phyloP scores from a whole-genome alignment of 2,329 filamentous ascomycete species.

The Didymella pomorum region DNA sequence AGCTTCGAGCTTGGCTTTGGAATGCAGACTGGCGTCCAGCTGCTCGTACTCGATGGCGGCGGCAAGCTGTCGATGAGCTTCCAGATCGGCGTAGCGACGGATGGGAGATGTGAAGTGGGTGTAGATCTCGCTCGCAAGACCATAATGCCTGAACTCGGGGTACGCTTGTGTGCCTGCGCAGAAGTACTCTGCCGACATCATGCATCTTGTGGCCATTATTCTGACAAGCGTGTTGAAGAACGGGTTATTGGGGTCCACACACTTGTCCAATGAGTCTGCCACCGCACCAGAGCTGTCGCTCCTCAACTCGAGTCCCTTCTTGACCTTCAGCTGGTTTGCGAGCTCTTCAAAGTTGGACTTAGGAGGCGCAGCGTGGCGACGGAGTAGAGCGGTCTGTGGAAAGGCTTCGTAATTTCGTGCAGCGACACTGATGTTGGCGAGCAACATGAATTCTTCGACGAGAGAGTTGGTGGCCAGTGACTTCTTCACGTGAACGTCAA shows the following conservation, averaged over 20 bases:
- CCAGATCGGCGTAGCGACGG: conserved; percentile 94
- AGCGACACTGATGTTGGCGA: conserved; percentile 95
- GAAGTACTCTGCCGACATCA: conserved; percentile 99
- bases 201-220: conserved; percentile 97
- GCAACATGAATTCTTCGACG: conserved; percentile 98
- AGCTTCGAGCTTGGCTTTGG: conserved; percentile 83
- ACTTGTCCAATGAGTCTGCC: conserved; percentile 88
- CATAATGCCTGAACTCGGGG: conserved; percentile 96
- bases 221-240: conserved; percentile 99
- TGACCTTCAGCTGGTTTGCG: conserved; percentile 86
- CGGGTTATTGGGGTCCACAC: conserved; percentile 79
- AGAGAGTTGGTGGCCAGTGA: conserved; percentile 95
- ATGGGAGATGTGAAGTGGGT: conserved; percentile 99
- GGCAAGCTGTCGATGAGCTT: conserved; percentile 92
- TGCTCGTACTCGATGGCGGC: conserved; percentile 93
- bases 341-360: conserved; percentile 98
- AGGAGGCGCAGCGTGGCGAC: conserved; percentile 89
- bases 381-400: conserved; percentile 92
- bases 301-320: conserved; percentile 79
- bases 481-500: conserved; percentile 95
- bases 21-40: conserved; percentile 81
- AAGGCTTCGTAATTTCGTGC: conserved; percentile 89
- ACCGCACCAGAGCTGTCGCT: conserved; percentile 91
- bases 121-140: conserved; percentile 94
- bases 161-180: conserved; percentile 92